Evolutionary conservation across 2,329 filamentous ascomycete species (phyloP).

Genomic region (Curvularia hawaiiensis): DNA sequence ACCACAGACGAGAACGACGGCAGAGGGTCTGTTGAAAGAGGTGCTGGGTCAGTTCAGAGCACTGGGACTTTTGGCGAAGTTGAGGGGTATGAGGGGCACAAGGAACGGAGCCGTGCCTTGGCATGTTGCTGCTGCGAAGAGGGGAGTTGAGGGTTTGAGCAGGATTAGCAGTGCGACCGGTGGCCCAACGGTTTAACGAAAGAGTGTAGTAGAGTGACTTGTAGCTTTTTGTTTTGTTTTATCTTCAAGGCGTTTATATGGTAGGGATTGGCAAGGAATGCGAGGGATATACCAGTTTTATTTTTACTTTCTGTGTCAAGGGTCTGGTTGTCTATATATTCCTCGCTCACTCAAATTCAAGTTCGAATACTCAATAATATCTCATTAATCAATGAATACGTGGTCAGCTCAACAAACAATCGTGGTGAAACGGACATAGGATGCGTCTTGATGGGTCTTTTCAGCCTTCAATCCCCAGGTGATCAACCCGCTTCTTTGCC

Average conservation of each 20-base stretch:
- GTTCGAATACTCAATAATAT: neutral
- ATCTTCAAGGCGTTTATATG: neutral
- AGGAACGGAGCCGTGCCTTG: conserved; percentile 70
- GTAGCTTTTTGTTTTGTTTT: neutral
- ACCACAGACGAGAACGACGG: conserved; percentile 39
- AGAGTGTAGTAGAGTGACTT: neutral
- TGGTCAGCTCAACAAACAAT: too few relatives aligned
- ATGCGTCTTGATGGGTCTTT: neutral
- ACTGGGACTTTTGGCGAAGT: conserved; percentile 70
- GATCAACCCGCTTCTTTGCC: conserved; percentile 32
- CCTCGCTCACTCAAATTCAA: neutral
- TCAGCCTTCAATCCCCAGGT: conserved; percentile 43
- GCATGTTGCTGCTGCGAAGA: conserved; percentile 76
- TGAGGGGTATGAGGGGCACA: conserved; percentile 64
- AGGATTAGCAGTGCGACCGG: conserved; percentile 14
- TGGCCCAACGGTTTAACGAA: neutral
- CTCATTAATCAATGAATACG: neutral
- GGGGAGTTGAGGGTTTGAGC: conserved; percentile 66
- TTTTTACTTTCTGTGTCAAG: neutral
- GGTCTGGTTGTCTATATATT: neutral
- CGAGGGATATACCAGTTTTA: neutral
- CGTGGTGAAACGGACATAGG: too few relatives aligned
- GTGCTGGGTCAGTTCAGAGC: conserved; percentile 72
- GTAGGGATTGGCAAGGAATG: neutral
- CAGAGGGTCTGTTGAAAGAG: conserved; percentile 70